phyloP scores from a whole-genome alignment of 2,329 filamentous ascomycete species.

The Setomelanomma holmii region DNA sequence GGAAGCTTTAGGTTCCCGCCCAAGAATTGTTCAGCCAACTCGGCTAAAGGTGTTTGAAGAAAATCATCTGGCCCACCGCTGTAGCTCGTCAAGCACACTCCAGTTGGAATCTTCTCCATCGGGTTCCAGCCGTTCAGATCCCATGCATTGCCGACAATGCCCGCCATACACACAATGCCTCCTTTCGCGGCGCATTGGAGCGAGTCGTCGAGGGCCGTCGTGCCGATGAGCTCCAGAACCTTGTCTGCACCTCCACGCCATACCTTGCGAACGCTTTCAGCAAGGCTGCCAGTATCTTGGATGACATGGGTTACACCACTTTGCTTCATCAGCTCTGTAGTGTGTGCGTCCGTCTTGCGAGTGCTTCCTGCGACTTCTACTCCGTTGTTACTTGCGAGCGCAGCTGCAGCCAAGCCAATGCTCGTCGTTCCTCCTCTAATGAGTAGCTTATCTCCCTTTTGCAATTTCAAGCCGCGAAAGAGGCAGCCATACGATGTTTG shows the following conservation, averaged over 20 bases:
- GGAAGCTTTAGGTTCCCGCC: neutral
- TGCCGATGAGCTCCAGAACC: constrained; percentile 20
- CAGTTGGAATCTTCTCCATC: constrained; percentile 52
- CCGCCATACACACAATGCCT: constrained; percentile 56
- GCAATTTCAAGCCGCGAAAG: constrained; percentile 48
- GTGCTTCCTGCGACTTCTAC: neutral
- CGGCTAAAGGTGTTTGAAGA: constrained; percentile 35
- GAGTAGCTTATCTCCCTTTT: constrained; percentile 53
- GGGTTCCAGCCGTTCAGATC: constrained; percentile 49
- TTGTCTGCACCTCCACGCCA: neutral
- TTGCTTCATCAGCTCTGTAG: constrained; percentile 52
- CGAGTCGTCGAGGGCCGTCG: constrained; percentile 54
- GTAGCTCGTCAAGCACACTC: constrained; percentile 53
- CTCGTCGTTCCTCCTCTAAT: constrained; percentile 59
- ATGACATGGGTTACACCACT: constrained; percentile 48
- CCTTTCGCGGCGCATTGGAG: constrained; percentile 48
- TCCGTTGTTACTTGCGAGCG: constrained; percentile 2
- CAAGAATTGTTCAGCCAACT: neutral
- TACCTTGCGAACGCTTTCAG: neutral
- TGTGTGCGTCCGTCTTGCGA: neutral
- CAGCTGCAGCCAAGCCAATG: constrained; percentile 34
- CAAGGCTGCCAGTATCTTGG: neutral
- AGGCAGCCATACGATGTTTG: constrained; percentile 59
- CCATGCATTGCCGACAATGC: constrained; percentile 56
- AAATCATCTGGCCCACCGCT: constrained; percentile 32